These are phyloP conservation scores for Pleodorina starrii DNA, from an alignment of 139 green algal genomes.

Conservation along the genomic window DNA sequence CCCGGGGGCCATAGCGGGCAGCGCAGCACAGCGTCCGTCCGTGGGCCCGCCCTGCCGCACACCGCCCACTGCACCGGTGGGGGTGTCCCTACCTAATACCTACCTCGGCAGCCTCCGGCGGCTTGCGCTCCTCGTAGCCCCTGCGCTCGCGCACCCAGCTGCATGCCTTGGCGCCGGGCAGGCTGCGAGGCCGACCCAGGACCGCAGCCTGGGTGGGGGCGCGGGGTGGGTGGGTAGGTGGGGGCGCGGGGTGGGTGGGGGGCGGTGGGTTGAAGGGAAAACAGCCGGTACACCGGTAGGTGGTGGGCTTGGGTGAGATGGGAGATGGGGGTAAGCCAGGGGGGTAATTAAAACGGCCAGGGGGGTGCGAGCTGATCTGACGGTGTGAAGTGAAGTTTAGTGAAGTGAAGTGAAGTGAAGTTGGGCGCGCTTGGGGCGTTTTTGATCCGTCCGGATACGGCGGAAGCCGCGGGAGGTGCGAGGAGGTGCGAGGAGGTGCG, in stretches of 20 bases:
- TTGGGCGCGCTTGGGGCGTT: neutral
- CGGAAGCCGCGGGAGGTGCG: no score
- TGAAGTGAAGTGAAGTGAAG: neutral
- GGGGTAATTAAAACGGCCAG: neutral
- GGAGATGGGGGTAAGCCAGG: neutral
- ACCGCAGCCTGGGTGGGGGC: neutral
- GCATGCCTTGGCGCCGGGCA: constrained; percentile 1
- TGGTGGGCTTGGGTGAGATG: neutral
- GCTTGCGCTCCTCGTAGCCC: neutral
- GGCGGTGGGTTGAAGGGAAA: neutral
- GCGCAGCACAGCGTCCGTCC: neutral
- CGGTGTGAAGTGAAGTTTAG: neutral
- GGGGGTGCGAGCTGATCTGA: neutral
- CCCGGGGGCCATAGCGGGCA: neutral
- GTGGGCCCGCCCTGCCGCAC: neutral
- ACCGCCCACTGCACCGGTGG: neutral
- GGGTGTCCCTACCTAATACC: neutral
- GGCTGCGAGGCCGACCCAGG: constrained; percentile 6
- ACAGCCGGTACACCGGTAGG: neutral
- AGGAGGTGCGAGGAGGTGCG: neutral
- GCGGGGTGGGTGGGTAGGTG: no score
- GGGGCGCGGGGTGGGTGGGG: neutral
- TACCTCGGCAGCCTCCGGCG: constrained; percentile 28
- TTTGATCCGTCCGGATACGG: neutral
- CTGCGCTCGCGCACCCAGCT: constrained; percentile 41